Evolutionary conservation across 345 rosid species (phyloP).

Genomic region (Balakata baccata): DNA sequence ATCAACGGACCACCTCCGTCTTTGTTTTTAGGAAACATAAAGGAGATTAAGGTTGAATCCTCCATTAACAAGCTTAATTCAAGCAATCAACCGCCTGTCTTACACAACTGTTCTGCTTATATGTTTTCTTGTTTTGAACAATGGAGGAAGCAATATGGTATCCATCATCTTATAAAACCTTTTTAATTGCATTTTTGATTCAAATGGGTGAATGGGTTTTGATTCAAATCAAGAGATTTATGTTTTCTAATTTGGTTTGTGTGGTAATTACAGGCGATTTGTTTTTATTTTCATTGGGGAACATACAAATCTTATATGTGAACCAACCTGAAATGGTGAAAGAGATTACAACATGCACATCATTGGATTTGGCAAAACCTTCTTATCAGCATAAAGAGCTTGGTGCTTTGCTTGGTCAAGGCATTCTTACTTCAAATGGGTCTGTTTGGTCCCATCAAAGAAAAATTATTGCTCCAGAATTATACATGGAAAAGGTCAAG

Average conservation of each 20-base stretch:
- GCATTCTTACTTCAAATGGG: conserved; percentile 54
- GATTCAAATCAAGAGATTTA: background rate
- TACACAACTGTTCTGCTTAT: conserved; percentile 32
- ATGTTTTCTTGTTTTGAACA: conserved; percentile 36
- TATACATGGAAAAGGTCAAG: conserved; percentile 50
- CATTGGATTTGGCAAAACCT: conserved; percentile 48
- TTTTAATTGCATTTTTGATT: background rate
- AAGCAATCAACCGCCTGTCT: background rate
- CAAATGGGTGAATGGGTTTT: background rate
- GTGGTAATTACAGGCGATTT: conserved; percentile 28
- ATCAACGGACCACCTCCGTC: conserved; percentile 38
- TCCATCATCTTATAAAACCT: no score
- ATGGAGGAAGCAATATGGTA: conserved; percentile 44
- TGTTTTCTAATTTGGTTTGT: background rate
- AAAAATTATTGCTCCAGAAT: conserved; percentile 45
- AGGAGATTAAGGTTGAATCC: conserved; percentile 30
- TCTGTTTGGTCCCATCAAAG: conserved; percentile 45
- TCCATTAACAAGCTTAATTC: background rate
- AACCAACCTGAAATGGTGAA: conserved; percentile 37
- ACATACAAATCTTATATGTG: conserved; percentile 33
- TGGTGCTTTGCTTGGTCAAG: conserved; percentile 51
- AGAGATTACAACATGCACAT: conserved; percentile 40
- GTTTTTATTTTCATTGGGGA: conserved; percentile 41
- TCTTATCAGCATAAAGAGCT: conserved; percentile 40
- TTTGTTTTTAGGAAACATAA: conserved; percentile 41